Base-by-base conservation (phyloP, 192 early-diverging fungal species). In the Kickxella alabastrina region DNA sequence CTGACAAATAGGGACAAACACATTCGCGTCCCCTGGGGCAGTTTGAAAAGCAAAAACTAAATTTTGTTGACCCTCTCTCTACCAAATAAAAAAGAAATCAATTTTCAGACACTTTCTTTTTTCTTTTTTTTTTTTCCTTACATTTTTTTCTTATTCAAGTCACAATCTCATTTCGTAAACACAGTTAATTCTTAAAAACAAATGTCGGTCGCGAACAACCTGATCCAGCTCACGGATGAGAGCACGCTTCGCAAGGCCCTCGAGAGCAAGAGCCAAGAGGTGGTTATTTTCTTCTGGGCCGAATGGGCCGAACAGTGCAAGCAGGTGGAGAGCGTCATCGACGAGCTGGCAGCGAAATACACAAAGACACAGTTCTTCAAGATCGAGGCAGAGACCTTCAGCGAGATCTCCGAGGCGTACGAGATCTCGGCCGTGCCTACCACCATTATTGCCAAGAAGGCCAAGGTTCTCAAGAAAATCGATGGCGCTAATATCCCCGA, bases 291-390 rank as follows among this genome's bases (percentile, higher is more conserved):
- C 78, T 97, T 98, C 68, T 92, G 86, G 84, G 95, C 93, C n/a
- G 50, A 66, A 13, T 98, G 91, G 91, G 89, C 89, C 25, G 82
- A 82, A 37, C 86, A 91, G 39, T 97, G 92, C 77, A 68, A 79
- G 58, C 91, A 95, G 70, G 92, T 98, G 84, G 90, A 91, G 68
- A 82, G 83, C 27, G 85, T 98, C n/a, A 91, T 97, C 65, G 75
- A 75, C 42, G 92, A 93, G 61, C 79, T 96, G 24, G 85, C 88
- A 9, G 65, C 65, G 35, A 92, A 92, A 66, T 87, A 84, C 65
- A 65, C 88, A 19, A 62, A 80, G 42, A 62, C 93, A 10, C 65
- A 78, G 38, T 96, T 91, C 61, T 65, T 94, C 59, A 80, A 83
- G 77, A 87, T 97, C 52, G 93, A 97, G 54, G 93, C 95, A 6